Conservation (phyloP, 1,284 basidiomycete genomes). For the Sporisorium scitamineum region DNA sequence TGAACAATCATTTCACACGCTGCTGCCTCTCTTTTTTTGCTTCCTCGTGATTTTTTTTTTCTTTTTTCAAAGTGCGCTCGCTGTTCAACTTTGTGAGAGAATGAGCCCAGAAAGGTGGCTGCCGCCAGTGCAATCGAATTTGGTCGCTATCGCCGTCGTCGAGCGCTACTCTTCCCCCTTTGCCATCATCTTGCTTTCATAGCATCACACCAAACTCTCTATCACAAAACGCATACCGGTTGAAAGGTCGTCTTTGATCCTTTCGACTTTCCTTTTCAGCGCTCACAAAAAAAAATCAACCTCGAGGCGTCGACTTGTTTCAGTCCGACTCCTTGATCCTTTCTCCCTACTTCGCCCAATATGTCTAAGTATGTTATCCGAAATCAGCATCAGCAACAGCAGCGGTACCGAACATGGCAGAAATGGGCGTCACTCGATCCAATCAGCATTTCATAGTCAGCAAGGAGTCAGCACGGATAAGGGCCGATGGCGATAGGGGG, state of each 20-base stretch:
- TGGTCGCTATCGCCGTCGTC: conserved; percentile 29
- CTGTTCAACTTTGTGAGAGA: conserved; percentile 5
- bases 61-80: conserved; percentile 1
- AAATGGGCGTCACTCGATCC: neutral
- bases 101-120: conserved; percentile 4
- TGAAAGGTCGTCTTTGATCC: conserved; percentile 34
- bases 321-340: conserved; percentile 56
- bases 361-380: conserved; percentile 61
- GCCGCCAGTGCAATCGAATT: neutral
- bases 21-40: conserved; percentile 12
- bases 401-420: neutral
- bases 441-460: neutral
- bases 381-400: neutral
- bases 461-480: neutral
- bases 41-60: neutral
- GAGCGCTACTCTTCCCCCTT: conserved; percentile 19
- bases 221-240: conserved; percentile 18
- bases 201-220: conserved; percentile 21
- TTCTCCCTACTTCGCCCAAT: conserved; percentile 35
- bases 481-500: neutral
- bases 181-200: conserved; percentile 50
- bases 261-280: conserved; percentile 47
- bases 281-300: conserved; percentile 19
- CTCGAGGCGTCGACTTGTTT: conserved; percentile 57
- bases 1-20: neutral